Evolutionary conservation across 768 basidiomycete genomes (phyloP).

Genomic region (Lactarius sanguifluus): DNA sequence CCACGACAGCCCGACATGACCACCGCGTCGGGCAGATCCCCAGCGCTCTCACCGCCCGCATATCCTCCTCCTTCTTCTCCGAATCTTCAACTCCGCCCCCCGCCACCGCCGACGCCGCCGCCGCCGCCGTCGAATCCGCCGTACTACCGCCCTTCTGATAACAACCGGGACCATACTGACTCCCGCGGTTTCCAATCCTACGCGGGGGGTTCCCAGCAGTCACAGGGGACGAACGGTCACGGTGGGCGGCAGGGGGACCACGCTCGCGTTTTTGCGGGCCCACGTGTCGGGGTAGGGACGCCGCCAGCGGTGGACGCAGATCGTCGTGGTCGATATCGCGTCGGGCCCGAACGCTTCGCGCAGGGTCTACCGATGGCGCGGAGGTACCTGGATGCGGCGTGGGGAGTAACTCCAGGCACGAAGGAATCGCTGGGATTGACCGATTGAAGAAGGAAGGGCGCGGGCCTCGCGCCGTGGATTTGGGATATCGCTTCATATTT

Average conservation of each 20-base stretch:
- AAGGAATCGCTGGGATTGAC: neutral
- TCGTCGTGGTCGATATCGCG: neutral
- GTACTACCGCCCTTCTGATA: neutral
- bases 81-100: neutral
- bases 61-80: neutral
- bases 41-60: neutral
- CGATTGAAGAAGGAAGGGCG: conserved; percentile 1
- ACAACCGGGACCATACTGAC: neutral
- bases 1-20: neutral
- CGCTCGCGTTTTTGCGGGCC: neutral
- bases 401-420: neutral
- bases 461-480: neutral
- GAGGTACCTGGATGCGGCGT: conserved; percentile 2
- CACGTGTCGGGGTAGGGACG: neutral
- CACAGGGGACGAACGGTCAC: neutral
- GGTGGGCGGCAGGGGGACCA: neutral
- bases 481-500: conserved; percentile 1
- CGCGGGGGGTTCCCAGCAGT: neutral
- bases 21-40: neutral
- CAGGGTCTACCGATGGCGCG: conserved; percentile 2
- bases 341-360: conserved; percentile 2
- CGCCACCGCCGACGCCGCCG: neutral
- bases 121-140: neutral
- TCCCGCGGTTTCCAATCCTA: neutral
- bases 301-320: neutral